Evolutionary conservation across 2,329 filamentous ascomycete genomes (phyloP).

Genomic region (Parafenestella ontariensis): DNA sequence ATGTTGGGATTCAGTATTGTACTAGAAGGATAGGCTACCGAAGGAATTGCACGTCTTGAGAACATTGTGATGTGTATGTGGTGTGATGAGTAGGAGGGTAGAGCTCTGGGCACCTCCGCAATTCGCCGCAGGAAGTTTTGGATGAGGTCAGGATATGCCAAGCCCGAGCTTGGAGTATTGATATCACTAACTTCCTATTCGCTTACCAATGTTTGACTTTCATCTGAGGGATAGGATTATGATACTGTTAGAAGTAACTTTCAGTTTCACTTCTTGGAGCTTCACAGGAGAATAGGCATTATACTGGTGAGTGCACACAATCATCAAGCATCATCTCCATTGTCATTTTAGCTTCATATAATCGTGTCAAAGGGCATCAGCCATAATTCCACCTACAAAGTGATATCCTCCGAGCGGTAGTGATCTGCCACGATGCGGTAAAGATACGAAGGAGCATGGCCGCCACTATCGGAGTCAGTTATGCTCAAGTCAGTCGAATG

Average conservation of each 20-base stretch:
- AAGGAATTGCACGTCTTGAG: constrained; percentile 46
- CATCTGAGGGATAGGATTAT: not conserved
- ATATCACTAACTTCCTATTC: constrained; percentile 19
- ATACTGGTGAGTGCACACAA: not conserved
- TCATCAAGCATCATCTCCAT: not conserved
- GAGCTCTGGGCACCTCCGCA: constrained; percentile 27
- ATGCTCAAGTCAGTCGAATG: not conserved
- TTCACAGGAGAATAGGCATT: not conserved
- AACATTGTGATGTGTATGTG: constrained; percentile 40
- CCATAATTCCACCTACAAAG: constrained; percentile 49
- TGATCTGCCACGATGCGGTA: constrained; percentile 77
- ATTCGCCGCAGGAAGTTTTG: constrained; percentile 32
- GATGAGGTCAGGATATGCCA: constrained; percentile 40
- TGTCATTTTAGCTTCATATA: not conserved
- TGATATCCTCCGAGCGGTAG: constrained; percentile 75
- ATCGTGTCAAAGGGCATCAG: not conserved
- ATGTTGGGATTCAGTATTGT: not conserved
- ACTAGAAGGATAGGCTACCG: constrained; percentile 26
- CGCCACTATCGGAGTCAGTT: constrained; percentile 58
- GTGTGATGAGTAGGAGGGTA: constrained; percentile 18
- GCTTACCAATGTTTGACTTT: not conserved
- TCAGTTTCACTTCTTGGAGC: not conserved
- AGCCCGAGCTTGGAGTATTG: constrained; percentile 15
- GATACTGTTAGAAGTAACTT: not conserved
- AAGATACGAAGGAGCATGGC: constrained; percentile 74